These are phyloP conservation scores for Orbilia quercus DNA, from an alignment of 2,329 filamentous ascomycete genomes.

Conservation along the genomic window DNA sequence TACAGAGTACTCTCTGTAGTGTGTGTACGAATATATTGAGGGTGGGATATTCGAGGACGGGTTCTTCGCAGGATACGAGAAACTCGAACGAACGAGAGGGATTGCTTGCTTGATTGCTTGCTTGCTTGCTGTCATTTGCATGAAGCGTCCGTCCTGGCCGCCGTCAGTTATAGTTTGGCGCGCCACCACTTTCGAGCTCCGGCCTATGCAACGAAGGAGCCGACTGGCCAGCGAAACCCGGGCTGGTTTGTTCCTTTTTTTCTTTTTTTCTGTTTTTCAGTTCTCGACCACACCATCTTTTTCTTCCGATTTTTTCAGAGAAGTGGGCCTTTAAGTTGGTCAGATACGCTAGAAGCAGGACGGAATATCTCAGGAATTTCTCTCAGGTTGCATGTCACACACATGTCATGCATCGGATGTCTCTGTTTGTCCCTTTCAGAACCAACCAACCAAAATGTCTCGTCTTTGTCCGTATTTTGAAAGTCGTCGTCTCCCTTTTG, in stretches of 20 bases:
- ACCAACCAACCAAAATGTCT: slow-evolving; percentile 29
- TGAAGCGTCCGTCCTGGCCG: slow-evolving; percentile 18
- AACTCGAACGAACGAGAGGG: no score
- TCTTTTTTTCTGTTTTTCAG: no score
- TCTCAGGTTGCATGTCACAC: slow-evolving; percentile 34
- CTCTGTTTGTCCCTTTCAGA: slow-evolving; percentile 14
- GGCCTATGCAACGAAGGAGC: slow-evolving; percentile 40
- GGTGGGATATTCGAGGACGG: no score
- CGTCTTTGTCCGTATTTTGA: slow-evolving; percentile 1
- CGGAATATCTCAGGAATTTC: slow-evolving; percentile 57
- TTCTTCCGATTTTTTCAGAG: slow-evolving; percentile 4
- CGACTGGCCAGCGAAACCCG: slow-evolving; percentile 26
- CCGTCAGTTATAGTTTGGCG: slow-evolving; percentile 19
- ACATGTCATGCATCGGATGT: slow-evolving; percentile 18
- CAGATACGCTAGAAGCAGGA: slow-evolving; percentile 45
- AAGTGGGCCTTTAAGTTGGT: slow-evolving; percentile 20
- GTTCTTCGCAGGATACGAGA: slow-evolving; percentile 17
- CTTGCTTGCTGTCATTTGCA: slow-evolving; percentile 25
- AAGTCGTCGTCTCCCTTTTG: neutral
- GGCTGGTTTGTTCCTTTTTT: slow-evolving; percentile 18
- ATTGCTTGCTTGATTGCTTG: no score
- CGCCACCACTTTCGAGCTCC: slow-evolving; percentile 56
- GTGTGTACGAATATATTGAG: no score
- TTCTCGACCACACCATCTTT: slow-evolving; percentile 19
- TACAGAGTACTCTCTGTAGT: no score